Evolutionary conservation across 75 land plant species (phyloP).

Genomic region (Pinus taeda): DNA sequence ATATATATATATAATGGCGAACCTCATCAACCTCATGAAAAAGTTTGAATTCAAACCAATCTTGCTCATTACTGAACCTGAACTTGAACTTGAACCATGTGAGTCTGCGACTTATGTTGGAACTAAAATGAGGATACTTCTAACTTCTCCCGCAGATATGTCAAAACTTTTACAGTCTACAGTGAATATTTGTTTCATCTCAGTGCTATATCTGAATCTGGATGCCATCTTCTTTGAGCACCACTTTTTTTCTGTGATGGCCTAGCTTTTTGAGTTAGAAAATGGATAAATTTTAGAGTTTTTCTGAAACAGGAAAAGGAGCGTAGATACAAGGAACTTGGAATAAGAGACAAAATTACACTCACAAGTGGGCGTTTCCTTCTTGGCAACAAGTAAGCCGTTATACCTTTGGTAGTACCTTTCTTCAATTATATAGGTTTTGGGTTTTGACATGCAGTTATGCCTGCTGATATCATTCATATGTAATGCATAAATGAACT

Average conservation of each 20-base stretch:
- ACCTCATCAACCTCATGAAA: too few relatives aligned
- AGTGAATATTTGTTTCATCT: not conserved
- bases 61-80: too few relatives aligned
- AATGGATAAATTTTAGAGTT: not conserved
- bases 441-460: not conserved
- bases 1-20: too few relatives aligned
- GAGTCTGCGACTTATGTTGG: too few relatives aligned
- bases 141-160: not conserved
- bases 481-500: not conserved
- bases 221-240: not conserved
- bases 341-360: conserved; percentile 90
- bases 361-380: conserved; percentile 96
- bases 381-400: conserved; percentile 89
- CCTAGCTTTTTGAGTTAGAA: not conserved
- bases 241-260: not conserved
- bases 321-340: conserved; percentile 97
- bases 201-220: not conserved
- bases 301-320: conserved; percentile 71
- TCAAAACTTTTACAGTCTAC: not conserved
- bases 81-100: too few relatives aligned
- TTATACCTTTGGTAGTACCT: not conserved
- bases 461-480: not conserved
- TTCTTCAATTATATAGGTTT: not conserved
- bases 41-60: too few relatives aligned
- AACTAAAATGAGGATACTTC: not conserved